Evolutionary conservation across 306 rosid genomes (phyloP).

Genomic region (Arachis stenosperma): DNA sequence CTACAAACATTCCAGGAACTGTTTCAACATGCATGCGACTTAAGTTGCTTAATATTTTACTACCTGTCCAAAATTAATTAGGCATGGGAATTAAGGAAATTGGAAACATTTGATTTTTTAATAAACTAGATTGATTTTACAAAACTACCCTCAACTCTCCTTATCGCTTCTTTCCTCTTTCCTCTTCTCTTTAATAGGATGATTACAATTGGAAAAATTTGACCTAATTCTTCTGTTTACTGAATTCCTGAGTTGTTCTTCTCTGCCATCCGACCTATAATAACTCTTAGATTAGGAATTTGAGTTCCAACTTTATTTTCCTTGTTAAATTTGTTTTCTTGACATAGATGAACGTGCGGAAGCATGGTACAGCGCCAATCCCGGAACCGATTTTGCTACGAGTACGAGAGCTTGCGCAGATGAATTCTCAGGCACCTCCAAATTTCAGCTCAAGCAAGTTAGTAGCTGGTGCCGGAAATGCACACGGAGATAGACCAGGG

Average conservation of each 20-base stretch:
- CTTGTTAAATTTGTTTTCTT: constrained; percentile 1
- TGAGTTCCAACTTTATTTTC: constrained; percentile 12
- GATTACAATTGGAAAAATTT: constrained; percentile 3
- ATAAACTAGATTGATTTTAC: too few species aligned
- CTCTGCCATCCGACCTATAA: background rate
- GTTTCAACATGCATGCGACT: constrained; percentile 20
- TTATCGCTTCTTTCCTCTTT: too few species aligned
- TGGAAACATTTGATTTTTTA: too few species aligned
- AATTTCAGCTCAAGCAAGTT: constrained; percentile 59
- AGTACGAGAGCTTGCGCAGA: constrained; percentile 90
- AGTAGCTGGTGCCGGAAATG: constrained; percentile 45
- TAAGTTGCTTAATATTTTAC: background rate
- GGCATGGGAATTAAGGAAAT: too few species aligned
- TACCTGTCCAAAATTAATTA: background rate
- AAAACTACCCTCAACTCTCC: too few species aligned
- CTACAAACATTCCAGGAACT: constrained; percentile 28
- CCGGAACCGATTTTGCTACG: constrained; percentile 71
- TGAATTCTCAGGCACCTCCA: constrained; percentile 74
- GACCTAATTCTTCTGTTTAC: background rate
- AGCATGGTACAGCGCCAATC: constrained; percentile 75
- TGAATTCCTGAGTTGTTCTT: constrained; percentile 19
- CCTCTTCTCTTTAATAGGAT: too few species aligned
- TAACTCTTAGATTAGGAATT: background rate
- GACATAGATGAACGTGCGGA: constrained; percentile 72
- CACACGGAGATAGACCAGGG: constrained; percentile 54